phyloP scores from a whole-genome alignment of 2,329 filamentous ascomycete species.

The Mariannaea elegans region DNA sequence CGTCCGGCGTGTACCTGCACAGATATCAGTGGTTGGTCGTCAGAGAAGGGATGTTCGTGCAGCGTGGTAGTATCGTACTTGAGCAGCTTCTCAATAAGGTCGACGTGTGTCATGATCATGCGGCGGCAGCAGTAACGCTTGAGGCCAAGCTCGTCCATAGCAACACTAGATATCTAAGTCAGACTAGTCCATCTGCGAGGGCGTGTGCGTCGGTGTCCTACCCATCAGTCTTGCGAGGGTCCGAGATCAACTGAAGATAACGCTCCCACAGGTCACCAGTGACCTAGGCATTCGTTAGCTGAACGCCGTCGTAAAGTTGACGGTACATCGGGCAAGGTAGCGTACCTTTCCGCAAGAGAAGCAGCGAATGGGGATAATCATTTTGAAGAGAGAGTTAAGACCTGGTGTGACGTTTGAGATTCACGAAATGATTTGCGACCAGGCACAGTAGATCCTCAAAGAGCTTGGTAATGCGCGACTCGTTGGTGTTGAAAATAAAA shows the following conservation, averaged over 20 bases:
- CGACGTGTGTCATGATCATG: conserved; percentile 99
- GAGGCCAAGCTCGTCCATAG: conserved; percentile 93
- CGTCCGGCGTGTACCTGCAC: conserved; percentile 67
- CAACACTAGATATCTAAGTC: conserved; percentile 70
- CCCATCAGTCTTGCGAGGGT: conserved; percentile 75
- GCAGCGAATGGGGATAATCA: conserved; percentile 99
- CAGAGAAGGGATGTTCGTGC: not conserved
- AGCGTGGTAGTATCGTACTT: conserved; percentile 67
- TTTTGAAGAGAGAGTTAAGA: conserved; percentile 58
- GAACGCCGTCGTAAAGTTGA: too few relatives aligned
- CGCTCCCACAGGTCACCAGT: conserved; percentile 97
- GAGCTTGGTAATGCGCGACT: conserved; percentile 21
- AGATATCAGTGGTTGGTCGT: conserved; percentile 19
- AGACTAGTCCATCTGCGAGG: conserved; percentile 24
- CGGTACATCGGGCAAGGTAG: conserved; percentile 7
- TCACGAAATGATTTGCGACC: conserved; percentile 35
- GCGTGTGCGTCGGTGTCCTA: conserved; percentile 51
- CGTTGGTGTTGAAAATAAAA: conserved; percentile 39
- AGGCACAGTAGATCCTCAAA: conserved; percentile 26
- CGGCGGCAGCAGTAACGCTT: conserved; percentile 98
- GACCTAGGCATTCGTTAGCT: conserved; percentile 71
- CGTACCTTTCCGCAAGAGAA: conserved; percentile 98
- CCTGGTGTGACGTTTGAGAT: conserved; percentile 22
- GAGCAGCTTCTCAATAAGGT: conserved; percentile 97
- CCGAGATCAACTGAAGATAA: conserved; percentile 88